phyloP scores from a whole-genome alignment of 495 filamentous ascomycete species.

The Aspergillus sclerotiicarbonarius region DNA sequence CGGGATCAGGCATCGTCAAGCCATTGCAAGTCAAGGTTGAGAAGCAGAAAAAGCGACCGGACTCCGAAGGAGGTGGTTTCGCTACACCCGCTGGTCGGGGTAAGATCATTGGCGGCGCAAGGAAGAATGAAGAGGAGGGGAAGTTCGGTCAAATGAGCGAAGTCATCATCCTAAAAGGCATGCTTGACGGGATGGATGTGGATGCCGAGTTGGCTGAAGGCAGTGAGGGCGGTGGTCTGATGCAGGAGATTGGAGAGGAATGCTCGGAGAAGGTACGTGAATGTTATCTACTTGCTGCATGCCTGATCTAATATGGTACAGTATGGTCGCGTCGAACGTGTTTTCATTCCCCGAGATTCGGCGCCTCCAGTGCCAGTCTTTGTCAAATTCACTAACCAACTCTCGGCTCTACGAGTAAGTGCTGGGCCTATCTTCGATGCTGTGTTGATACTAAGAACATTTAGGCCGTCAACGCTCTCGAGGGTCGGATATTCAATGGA shows the following conservation, averaged over 20 bases:
- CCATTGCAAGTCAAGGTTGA: slow-evolving; percentile 80
- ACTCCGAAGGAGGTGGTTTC: slow-evolving; percentile 78
- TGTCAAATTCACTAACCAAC: slow-evolving; percentile 79
- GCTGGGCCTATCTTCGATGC: background rate
- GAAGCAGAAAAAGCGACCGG: slow-evolving; percentile 73
- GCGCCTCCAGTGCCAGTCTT: slow-evolving; percentile 66
- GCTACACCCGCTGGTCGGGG: slow-evolving; percentile 65
- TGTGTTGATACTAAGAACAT: slow-evolving; percentile 1
- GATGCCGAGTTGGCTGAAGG: slow-evolving; percentile 59
- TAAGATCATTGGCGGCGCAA: slow-evolving; percentile 71
- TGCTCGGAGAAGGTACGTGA: slow-evolving; percentile 70
- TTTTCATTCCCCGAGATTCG: slow-evolving; percentile 64
- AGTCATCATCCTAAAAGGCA: slow-evolving; percentile 74
- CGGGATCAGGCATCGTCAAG: slow-evolving; percentile 74
- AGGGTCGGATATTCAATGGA: slow-evolving; percentile 82
- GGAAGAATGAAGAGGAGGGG: slow-evolving; percentile 47
- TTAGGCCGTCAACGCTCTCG: slow-evolving; percentile 82
- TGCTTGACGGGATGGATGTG: slow-evolving; percentile 80
- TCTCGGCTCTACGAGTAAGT: slow-evolving; percentile 79
- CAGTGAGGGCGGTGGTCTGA: slow-evolving; percentile 60
- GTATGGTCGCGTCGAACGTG: slow-evolving; percentile 84
- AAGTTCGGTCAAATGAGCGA: slow-evolving; percentile 74
- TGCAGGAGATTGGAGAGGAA: slow-evolving; percentile 93
- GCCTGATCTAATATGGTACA: slow-evolving; percentile 23
- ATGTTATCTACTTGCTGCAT: background rate